Evolutionary conservation across 2,329 filamentous ascomycete species (phyloP).

Genomic region (Seiridium cupressi): DNA sequence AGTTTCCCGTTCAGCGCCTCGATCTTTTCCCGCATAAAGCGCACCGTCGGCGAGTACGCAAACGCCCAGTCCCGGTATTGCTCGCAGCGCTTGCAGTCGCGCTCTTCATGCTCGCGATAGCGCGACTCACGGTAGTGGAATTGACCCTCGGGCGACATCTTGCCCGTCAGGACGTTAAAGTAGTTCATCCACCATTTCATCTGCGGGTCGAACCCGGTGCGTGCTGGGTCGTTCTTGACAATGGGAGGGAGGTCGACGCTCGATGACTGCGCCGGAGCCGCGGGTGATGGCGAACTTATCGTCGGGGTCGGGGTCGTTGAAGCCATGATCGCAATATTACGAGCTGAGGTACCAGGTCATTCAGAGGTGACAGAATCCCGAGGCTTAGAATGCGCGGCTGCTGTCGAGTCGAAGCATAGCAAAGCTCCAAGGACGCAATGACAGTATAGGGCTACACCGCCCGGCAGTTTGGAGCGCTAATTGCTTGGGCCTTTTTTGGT

Average conservation of each 20-base stretch:
- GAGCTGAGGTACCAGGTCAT: too few species aligned
- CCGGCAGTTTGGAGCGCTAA: conserved; percentile 1
- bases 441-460: conserved; percentile 1
- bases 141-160: conserved; percentile 65
- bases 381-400: too few species aligned
- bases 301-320: not conserved
- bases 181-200: conserved; percentile 75
- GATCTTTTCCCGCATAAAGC: conserved; percentile 83
- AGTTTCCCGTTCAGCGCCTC: conserved; percentile 74
- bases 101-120: conserved; percentile 71
- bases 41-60: conserved; percentile 78
- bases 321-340: not conserved
- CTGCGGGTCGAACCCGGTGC: conserved; percentile 62
- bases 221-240: conserved; percentile 56
- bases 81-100: conserved; percentile 81
- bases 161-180: conserved; percentile 77
- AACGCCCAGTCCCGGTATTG: conserved; percentile 81
- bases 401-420: too few species aligned
- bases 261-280: conserved; percentile 11
- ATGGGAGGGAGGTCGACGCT: conserved; percentile 25
- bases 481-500: not conserved
- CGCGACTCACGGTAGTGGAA: conserved; percentile 76
- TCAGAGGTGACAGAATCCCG: too few species aligned
- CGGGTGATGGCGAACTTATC: conserved; percentile 7
- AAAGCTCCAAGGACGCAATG: not conserved